Conservation (phyloP, 225 moss, liverwort and hornwort genomes). For the Neckera pumila region DNA sequence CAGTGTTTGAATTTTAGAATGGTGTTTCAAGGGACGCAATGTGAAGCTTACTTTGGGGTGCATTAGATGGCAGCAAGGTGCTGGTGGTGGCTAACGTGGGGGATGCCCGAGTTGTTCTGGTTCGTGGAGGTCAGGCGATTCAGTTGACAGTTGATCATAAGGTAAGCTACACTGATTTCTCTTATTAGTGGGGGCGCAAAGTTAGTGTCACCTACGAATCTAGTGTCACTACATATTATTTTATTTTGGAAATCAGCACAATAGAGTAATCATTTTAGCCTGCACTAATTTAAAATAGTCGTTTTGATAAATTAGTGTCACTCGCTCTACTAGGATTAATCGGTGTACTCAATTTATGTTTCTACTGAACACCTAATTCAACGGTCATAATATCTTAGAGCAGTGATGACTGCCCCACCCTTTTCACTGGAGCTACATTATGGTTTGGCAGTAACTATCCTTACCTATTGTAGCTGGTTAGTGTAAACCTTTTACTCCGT, state of each 20-base stretch:
- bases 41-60: background rate
- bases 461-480: background rate
- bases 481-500: background rate
- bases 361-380: background rate
- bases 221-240: background rate
- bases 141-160: slow-evolving; percentile 92
- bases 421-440: background rate
- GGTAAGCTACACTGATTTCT: slow-evolving; percentile 6
- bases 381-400: background rate
- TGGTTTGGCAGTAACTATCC: background rate
- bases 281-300: background rate
- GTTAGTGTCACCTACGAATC: no score
- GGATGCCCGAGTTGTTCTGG: slow-evolving; percentile 72
- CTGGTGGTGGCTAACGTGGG: slow-evolving; percentile 81
- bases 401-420: background rate
- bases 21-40: background rate
- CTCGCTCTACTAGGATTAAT: background rate
- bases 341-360: background rate
- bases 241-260: background rate
- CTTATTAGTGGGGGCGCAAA: background rate
- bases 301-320: background rate
- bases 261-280: background rate
- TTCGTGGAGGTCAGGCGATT: slow-evolving; percentile 62
- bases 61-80: slow-evolving; percentile 56
- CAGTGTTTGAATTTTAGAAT: background rate